phyloP scores from a whole-genome alignment of 768 basidiomycete genomes.

The Glaciozyma martinii region DNA sequence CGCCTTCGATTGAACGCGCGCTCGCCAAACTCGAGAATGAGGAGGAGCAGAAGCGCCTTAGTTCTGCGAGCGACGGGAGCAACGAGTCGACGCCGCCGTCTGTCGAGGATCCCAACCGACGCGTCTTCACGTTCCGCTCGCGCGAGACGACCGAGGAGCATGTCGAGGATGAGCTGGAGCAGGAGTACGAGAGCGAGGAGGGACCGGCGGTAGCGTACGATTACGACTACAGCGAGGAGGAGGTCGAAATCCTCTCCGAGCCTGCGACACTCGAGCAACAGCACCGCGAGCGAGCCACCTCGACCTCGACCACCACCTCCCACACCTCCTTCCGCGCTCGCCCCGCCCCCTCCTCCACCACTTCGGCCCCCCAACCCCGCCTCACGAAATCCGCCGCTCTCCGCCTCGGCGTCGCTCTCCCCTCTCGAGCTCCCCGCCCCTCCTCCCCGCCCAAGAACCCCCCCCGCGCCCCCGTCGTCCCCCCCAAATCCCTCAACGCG shows the following conservation, averaged over 20 bases:
- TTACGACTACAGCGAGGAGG: not conserved
- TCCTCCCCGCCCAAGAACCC: not conserved
- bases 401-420: conserved; percentile 16
- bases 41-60: conserved; percentile 1
- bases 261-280: not conserved
- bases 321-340: not conserved
- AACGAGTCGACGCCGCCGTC: not conserved
- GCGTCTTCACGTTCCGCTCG: not conserved
- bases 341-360: conserved; percentile 12
- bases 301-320: not conserved
- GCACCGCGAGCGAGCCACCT: no score
- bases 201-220: not conserved
- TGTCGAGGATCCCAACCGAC: not conserved
- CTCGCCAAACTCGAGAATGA: conserved; percentile 2
- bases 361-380: conserved; percentile 14
- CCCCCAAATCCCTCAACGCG: conserved; percentile 10
- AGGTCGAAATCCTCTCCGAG: not conserved
- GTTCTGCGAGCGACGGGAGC: not conserved
- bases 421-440: not conserved
- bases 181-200: not conserved
- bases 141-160: not conserved
- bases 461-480: not conserved
- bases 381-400: conserved; percentile 25
- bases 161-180: not conserved
- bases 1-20: conserved; percentile 14